Percentiles rank a stretch among this genome's conserved stretches.
phyloP scores from a whole-genome alignment of 2,329 filamentous ascomycete species.

The Diaporthe humulicola region DNA sequence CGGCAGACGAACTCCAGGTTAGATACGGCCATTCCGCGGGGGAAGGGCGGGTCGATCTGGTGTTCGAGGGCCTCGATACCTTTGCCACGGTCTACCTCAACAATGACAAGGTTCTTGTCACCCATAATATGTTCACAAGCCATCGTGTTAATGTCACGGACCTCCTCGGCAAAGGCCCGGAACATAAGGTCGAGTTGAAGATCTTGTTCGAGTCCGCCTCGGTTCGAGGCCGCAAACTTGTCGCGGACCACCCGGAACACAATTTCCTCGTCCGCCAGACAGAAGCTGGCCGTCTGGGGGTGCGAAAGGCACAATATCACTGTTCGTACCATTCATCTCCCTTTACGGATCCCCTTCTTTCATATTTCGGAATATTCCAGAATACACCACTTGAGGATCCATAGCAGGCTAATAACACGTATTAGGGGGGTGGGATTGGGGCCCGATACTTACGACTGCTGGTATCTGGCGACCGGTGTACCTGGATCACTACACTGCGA shows the following conservation, averaged over 20 bases:
- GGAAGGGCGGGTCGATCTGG: constrained; percentile 66
- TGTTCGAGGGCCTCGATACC: constrained; percentile 85
- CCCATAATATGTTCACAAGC: constrained; percentile 84
- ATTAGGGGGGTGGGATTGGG: constrained; percentile 77
- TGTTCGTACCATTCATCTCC: constrained; percentile 45
- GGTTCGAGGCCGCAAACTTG: constrained; percentile 70
- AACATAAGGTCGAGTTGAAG: constrained; percentile 69
- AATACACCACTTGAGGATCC: too few species aligned
- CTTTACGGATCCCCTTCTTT: too few species aligned
- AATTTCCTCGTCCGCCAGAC: constrained; percentile 78
- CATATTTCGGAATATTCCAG: too few species aligned
- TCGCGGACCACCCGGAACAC: constrained; percentile 72
- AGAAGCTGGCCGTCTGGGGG: constrained; percentile 70
- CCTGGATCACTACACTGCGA: constrained; percentile 77
- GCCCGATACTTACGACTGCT: constrained; percentile 74
- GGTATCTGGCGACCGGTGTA: constrained; percentile 81
- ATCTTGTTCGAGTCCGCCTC: constrained; percentile 77
- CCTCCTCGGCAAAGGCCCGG: constrained; percentile 56
- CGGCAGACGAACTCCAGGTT: neutral
- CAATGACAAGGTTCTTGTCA: constrained; percentile 74
- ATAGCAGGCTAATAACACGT: neutral
- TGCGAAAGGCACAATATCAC: constrained; percentile 80
- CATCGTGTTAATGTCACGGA: constrained; percentile 78
- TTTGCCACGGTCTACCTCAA: constrained; percentile 81
- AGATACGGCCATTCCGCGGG: constrained; percentile 54